Evolutionary conservation across 2,329 filamentous ascomycete species (phyloP), one percentile per base, ranked within the genome.

Genomic region (Bipolaris cookei): DNA sequence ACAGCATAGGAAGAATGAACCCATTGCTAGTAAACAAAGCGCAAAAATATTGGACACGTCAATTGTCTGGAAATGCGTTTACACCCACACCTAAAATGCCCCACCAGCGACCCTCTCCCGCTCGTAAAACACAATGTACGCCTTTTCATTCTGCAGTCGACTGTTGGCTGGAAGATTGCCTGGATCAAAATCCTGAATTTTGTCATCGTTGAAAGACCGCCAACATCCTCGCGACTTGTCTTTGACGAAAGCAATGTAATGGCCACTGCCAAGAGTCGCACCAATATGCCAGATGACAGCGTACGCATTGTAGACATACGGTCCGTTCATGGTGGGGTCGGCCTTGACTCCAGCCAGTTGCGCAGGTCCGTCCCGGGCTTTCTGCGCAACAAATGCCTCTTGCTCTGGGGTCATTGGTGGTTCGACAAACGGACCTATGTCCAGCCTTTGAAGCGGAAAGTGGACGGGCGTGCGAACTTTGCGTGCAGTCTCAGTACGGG

Each of bases 281-380:
- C 93, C 93, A 3, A 85, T 77, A 74, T 97, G 93, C 60, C 90
- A 83, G 51, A 96, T 86, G 6, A 97, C 89, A 2, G 88, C 94
- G 72, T 96, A 97, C 50, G 90, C 88, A 70, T 96, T 89, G 75
- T 97, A 99, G 4, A 81, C 79, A 70, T 90, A 92, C 0, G 90
- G 88, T 0, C 78, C 77, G 13, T 76, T 79, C 76, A 81, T 81
- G 1, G 73, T 72, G 1, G 73, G 69, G 46, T 80, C 79, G 1
- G 71, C 63, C 41, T 78, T 78, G 23, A 78, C 60, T 6, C 64
- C 64, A 1, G 74, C 68, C 7, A 74, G 52, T 20, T 76, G 69
- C 2, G 58, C 54, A 6, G 62, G 59, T 4, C 69, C 66, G 10
- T 75, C 72, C 20, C 62, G 56, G 1, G 69, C 65, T 11, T 66